Base-by-base conservation (phyloP, 2,329 filamentous ascomycete genomes). In the Arthrobotrys iridis region DNA sequence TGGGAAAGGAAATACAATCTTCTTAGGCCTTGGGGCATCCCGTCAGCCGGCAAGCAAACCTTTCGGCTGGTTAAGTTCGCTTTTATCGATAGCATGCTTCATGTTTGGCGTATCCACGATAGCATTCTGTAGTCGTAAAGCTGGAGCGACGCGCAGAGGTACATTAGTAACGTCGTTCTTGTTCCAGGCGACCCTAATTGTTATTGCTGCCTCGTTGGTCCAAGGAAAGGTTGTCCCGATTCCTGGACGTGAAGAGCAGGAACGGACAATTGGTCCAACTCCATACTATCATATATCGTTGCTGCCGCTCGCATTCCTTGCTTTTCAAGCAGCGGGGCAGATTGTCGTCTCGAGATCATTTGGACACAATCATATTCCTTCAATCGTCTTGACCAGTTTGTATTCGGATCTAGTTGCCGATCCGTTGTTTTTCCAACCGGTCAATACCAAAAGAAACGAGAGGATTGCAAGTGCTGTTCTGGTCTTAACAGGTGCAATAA, bases 11-110 rank as follows among this genome's bases (percentile, higher is more conserved):
- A 89, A 89, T 81, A 89, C 88, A 7, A 85, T 89, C 78, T 88
- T 89, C 81, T 83, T 89, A 40, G 87, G 86, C 15, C 85, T 89
- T 20, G 87, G 87, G 65, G 85, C 86, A 10, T 85, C 87, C 1
- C 81, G 81, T 28, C 86, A 87, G 50, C 87, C 86, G 2, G 80
- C 83, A 18, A 82, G 82, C 70, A 82, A 86, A 70, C 85, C 86
- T 2, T 83, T 83, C 64, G 86, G 85, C 64, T 88, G 85, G 86
- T 81, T 85, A 59, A 86, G 84, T 70, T 86, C 85, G 1, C 82
- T 86, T 18, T 81, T 84, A 74, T 88, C 87, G 62, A 86, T 88
- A 77, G 80, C 79, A 67, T 83, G 84, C 77, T 88, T 88, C 81
- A 82, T 87, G 74, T 65, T 84, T 28, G 87, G 87, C 35, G 87